Conservation (phyloP, 371 early-diverging fungal genomes). For the Fennellomyces sp. region DNA sequence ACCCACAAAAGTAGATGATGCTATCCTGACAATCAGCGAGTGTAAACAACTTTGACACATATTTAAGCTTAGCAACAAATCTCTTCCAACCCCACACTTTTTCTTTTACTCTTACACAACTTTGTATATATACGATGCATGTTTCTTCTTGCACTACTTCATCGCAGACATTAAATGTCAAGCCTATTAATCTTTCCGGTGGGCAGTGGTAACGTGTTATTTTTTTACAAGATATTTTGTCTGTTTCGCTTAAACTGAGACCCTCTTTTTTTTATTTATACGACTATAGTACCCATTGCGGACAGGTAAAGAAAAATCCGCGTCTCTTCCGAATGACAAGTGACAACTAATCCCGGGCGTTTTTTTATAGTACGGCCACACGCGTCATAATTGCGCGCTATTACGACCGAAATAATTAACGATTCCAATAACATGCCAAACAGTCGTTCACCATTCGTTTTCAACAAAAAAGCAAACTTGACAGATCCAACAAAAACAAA, state of each 20-base stretch:
- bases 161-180: constrained; percentile 8
- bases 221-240: neutral
- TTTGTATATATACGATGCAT: neutral
- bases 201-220: constrained; percentile 26
- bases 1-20: too few relatives aligned
- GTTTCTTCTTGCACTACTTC: neutral
- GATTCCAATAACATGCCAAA: neutral
- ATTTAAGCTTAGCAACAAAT: too few relatives aligned
- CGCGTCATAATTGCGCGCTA: neutral
- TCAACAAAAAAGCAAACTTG: neutral
- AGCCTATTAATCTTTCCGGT: constrained; percentile 30
- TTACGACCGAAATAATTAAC: constrained; percentile 11
- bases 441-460: neutral
- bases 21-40: too few relatives aligned
- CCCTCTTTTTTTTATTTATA: neutral
- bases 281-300: constrained; percentile 22
- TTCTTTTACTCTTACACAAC: too few relatives aligned
- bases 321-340: neutral
- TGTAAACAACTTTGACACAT: too few relatives aligned
- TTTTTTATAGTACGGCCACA: constrained; percentile 15
- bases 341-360: neutral
- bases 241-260: neutral
- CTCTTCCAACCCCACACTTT: too few relatives aligned
- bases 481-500: neutral
- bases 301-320: constrained; percentile 17